Evolutionary conservation across 345 rosid genomes (phyloP).

Genomic region (Zanthoxylum bungeanum): DNA sequence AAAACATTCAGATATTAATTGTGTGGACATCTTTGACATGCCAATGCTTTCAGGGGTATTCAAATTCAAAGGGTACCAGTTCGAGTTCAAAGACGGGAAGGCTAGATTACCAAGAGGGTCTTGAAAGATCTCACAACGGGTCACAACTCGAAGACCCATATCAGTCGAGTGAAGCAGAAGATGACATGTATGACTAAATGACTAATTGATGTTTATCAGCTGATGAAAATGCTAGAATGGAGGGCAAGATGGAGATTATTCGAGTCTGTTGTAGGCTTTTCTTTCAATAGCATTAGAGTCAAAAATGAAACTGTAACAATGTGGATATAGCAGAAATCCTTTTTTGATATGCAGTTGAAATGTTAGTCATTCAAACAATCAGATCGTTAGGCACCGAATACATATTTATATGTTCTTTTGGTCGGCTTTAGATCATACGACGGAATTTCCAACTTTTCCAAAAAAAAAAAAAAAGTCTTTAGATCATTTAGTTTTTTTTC

Average conservation of each 20-base stretch:
- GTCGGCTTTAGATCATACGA: not conserved
- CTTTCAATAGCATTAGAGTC: not conserved
- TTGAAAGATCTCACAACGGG: slow-evolving; percentile 43
- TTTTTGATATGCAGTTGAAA: not conserved
- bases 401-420: not conserved
- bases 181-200: slow-evolving; percentile 72
- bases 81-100: slow-evolving; percentile 46
- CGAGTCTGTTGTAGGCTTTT: not conserved
- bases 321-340: not conserved
- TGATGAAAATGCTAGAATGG: slow-evolving; percentile 2
- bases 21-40: slow-evolving; percentile 12
- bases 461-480: too few species aligned
- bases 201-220: slow-evolving; percentile 28
- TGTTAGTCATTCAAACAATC: not conserved
- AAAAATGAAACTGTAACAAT: not conserved
- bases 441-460: too few species aligned
- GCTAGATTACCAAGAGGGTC: slow-evolving; percentile 41
- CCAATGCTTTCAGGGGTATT: slow-evolving; percentile 39
- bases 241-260: not conserved
- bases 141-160: slow-evolving; percentile 36
- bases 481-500: not conserved
- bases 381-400: not conserved
- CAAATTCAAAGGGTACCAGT: slow-evolving; percentile 39
- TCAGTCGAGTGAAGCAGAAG: slow-evolving; percentile 64
- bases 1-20: not conserved